phyloP scores from a whole-genome alignment of 2,329 filamentous ascomycete species.

The Penicillium sp. region DNA sequence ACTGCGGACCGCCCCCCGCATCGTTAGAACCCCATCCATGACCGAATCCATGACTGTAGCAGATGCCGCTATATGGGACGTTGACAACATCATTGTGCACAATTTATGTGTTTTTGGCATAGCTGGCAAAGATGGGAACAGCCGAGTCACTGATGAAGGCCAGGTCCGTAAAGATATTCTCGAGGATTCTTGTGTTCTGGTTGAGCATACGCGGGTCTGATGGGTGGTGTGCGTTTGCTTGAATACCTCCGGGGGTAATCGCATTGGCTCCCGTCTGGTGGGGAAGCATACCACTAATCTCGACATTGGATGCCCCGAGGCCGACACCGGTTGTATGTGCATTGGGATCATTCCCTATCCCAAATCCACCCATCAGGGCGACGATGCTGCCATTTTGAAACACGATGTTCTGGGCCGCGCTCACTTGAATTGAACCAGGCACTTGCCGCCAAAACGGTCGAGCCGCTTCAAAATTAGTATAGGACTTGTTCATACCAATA shows the following conservation, averaged over 20 bases:
- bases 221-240: slow-evolving; percentile 2
- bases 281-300: slow-evolving; percentile 1
- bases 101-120: background rate
- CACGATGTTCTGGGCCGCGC: background rate
- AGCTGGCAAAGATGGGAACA: slow-evolving; percentile 2
- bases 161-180: slow-evolving; percentile 1
- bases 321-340: background rate
- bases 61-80: background rate
- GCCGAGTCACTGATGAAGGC: background rate
- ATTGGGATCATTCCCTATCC: slow-evolving; percentile 3
- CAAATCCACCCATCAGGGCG: background rate
- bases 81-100: slow-evolving; percentile 1
- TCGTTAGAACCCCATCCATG: slow-evolving; percentile 2
- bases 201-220: background rate
- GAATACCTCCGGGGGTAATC: background rate
- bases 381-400: slow-evolving; percentile 1
- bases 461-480: background rate
- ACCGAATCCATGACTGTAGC: background rate
- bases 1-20: background rate
- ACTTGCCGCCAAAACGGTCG: slow-evolving; percentile 1
- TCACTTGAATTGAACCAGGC: background rate
- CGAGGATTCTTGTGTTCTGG: slow-evolving; percentile 2
- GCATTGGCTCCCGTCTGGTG: slow-evolving; percentile 3
- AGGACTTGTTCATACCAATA: background rate
- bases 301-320: background rate